phyloP scores from a whole-genome alignment of 2,329 filamentous ascomycete species.

The Cadophora gregata region DNA sequence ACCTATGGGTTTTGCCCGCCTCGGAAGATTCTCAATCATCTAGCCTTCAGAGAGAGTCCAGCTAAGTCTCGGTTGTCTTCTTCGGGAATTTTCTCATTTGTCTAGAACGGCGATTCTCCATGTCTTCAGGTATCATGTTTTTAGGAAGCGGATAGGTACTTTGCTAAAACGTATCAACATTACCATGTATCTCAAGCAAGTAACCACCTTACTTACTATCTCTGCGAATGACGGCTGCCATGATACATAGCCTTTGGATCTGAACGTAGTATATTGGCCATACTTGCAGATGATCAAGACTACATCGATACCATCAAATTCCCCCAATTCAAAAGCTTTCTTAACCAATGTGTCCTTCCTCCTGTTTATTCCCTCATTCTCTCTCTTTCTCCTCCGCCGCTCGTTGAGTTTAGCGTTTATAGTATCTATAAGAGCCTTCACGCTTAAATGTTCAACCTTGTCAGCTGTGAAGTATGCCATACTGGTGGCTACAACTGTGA shows the following conservation, averaged over 20 bases:
- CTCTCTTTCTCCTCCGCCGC: constrained; percentile 17
- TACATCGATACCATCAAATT: constrained; percentile 27
- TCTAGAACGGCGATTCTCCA: constrained; percentile 21
- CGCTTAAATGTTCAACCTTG: no score
- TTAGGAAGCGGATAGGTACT: constrained; percentile 28
- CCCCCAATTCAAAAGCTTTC: constrained; percentile 27
- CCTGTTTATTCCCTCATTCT: constrained; percentile 2
- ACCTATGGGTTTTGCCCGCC: no score
- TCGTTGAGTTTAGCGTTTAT: constrained; percentile 16
- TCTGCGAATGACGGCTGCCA: constrained; percentile 26
- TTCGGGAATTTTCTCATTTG: background rate
- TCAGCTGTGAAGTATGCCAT: no score
- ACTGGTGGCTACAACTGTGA: no score
- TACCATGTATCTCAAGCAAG: constrained; percentile 20
- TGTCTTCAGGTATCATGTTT: constrained; percentile 26
- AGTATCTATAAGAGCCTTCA: constrained; percentile 3
- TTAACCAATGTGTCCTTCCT: constrained; percentile 24
- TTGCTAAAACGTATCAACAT: constrained; percentile 29
- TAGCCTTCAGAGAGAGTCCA: no score
- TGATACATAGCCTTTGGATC: constrained; percentile 20
- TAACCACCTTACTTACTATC: constrained; percentile 26
- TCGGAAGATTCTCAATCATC: no score
- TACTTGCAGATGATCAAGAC: constrained; percentile 28
- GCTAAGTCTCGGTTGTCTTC: background rate
- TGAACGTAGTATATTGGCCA: constrained; percentile 27